A percentile compares a stretch with the other conserved stretches of the same genome.
phyloP scores from a whole-genome alignment of 768 basidiomycete species.

The Lactarius hengduanensis region DNA sequence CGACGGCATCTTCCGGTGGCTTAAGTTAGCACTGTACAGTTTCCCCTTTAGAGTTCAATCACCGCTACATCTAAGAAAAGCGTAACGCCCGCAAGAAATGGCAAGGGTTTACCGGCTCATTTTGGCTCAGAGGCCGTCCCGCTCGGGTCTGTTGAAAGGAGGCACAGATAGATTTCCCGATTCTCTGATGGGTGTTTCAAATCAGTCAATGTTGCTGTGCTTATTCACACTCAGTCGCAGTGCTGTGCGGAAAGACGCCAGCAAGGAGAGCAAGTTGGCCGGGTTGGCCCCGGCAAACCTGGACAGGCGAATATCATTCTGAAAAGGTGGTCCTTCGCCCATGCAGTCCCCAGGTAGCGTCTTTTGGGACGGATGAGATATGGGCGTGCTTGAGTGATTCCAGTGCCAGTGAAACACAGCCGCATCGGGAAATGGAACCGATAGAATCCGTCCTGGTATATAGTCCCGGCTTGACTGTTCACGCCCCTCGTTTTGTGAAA shows the following conservation, averaged over 20 bases:
- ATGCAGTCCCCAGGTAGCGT: neutral
- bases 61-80: neutral
- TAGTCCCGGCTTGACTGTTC: neutral
- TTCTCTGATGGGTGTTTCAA: neutral
- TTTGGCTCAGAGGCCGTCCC: neutral
- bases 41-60: conserved; percentile 15
- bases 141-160: neutral
- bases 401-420: neutral
- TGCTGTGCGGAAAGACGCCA: neutral
- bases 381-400: neutral
- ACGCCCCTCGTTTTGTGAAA: neutral
- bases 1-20: conserved; percentile 18
- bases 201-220: neutral
- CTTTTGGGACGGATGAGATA: neutral
- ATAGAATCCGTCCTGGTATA: neutral
- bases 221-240: neutral
- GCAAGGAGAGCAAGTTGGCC: neutral
- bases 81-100: neutral
- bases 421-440: neutral
- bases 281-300: neutral
- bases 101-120: neutral
- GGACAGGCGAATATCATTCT: neutral
- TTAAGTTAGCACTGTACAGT: conserved; percentile 18
- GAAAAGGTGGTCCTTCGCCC: neutral
- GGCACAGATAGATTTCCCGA: neutral